Evolutionary conservation across 2,329 filamentous ascomycete species (phyloP).

Genomic region (Mycosphaerella arachidis): DNA sequence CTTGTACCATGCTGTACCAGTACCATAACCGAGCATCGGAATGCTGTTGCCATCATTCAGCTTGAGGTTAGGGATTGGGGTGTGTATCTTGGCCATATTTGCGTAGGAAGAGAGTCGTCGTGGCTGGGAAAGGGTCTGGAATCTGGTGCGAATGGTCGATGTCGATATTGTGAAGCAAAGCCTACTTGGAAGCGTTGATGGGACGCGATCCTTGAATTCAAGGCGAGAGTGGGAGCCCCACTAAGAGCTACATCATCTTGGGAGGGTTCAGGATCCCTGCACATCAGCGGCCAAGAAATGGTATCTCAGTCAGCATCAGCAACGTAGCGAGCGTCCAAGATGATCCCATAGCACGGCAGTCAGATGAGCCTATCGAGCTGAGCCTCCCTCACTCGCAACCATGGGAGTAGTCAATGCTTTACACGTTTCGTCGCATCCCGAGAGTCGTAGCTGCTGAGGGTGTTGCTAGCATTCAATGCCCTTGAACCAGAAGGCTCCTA

Average conservation of each 20-base stretch:
- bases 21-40: slow-evolving; percentile 67
- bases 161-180: not conserved
- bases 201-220: not conserved
- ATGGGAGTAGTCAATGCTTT: too few relatives aligned
- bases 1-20: slow-evolving; percentile 66
- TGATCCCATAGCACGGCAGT: too few relatives aligned
- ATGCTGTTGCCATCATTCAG: slow-evolving; percentile 71
- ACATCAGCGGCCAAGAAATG: too few relatives aligned
- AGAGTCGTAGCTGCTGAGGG: too few relatives aligned
- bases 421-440: too few relatives aligned
- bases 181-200: not conserved
- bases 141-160: not conserved
- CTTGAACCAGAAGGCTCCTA: too few relatives aligned
- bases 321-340: too few relatives aligned
- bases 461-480: too few relatives aligned
- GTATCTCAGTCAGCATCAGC: too few relatives aligned
- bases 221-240: not conserved
- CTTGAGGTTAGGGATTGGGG: slow-evolving; percentile 54
- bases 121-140: not conserved
- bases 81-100: slow-evolving; percentile 31
- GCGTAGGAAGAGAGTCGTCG: not conserved
- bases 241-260: not conserved
- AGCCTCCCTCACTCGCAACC: too few relatives aligned
- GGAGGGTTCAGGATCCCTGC: not conserved
- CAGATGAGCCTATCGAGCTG: too few relatives aligned